phyloP scores from a whole-genome alignment of 768 basidiomycete species.

The Lactifluus hygrophoroides region DNA sequence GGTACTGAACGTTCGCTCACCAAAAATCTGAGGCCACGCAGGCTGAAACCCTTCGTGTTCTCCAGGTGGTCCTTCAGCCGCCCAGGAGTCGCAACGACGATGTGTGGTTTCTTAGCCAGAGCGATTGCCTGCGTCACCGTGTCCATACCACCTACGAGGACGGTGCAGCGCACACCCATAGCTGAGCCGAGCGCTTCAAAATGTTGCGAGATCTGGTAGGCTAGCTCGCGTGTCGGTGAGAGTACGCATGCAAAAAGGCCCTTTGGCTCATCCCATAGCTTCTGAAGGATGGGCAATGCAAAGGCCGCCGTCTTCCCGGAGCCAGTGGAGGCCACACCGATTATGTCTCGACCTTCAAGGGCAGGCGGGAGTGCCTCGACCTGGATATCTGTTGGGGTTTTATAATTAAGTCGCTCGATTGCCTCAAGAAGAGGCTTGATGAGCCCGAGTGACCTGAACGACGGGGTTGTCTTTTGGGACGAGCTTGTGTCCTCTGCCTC shows the following conservation, averaged over 20 bases:
- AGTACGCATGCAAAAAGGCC: conserved; percentile 90
- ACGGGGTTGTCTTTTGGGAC: conserved; percentile 29
- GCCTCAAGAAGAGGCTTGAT: conserved; percentile 86
- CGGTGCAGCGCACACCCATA: conserved; percentile 86
- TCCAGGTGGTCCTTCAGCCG: conserved; percentile 90
- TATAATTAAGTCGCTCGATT: conserved; percentile 73
- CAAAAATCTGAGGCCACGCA: conserved; percentile 79
- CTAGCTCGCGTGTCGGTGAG: conserved; percentile 96
- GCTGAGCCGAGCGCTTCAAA: conserved; percentile 86
- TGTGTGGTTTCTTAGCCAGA: conserved; percentile 87
- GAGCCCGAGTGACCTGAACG: conserved; percentile 80
- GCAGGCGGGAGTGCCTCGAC: conserved; percentile 77
- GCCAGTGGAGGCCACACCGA: conserved; percentile 96
- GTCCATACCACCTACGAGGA: conserved; percentile 94
- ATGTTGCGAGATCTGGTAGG: conserved; percentile 96
- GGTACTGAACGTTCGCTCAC: conserved; percentile 37
- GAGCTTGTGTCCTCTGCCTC: background rate
- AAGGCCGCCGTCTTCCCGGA: conserved; percentile 98
- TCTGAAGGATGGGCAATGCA: conserved; percentile 91
- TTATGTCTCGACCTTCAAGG: conserved; percentile 87
- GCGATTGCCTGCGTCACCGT: conserved; percentile 86
- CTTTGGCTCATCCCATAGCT: conserved; percentile 91
- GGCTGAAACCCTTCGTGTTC: conserved; percentile 93
- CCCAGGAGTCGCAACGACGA: conserved; percentile 93
- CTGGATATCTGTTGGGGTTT: conserved; percentile 87